These are phyloP conservation scores for Ceratocystis eucalypticola DNA, from an alignment of 2,329 filamentous ascomycete genomes.

Conservation along the genomic window DNA sequence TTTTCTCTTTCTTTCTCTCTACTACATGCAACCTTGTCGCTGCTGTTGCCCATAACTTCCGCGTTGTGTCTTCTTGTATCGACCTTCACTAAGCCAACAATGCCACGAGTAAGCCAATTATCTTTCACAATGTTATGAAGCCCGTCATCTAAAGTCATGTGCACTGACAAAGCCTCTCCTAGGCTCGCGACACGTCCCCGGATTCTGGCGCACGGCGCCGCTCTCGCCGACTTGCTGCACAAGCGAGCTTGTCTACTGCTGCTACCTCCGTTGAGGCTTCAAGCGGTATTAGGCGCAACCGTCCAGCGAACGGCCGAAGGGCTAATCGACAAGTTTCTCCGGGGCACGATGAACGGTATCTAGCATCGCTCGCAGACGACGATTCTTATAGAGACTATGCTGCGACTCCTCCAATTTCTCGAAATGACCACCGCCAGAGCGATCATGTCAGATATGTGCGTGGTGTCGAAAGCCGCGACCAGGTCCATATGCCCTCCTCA, in stretches of 20 bases:
- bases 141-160: slow-evolving; percentile 1
- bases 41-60: background rate
- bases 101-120: background rate
- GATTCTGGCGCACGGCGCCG: slow-evolving; percentile 10
- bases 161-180: background rate
- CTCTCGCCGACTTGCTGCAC: slow-evolving; percentile 9
- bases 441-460: background rate
- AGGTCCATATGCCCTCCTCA: slow-evolving; percentile 6
- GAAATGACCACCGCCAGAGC: background rate
- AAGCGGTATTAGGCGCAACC: slow-evolving; percentile 1
- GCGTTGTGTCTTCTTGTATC: background rate
- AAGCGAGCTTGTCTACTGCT: background rate
- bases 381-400: background rate
- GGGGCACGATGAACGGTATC: background rate
- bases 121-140: background rate
- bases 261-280: background rate
- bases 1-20: background rate
- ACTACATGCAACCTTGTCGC: background rate
- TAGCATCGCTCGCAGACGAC: background rate
- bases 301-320: background rate
- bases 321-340: background rate
- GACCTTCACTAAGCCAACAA: background rate
- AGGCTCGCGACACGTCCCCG: slow-evolving; percentile 8
- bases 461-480: slow-evolving; percentile 5
- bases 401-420: slow-evolving; percentile 4